A percentile compares a stretch with the other conserved stretches of the same genome.
Conservation (phyloP, 345 rosid genomes). For the Moricandia arvensis region DNA sequence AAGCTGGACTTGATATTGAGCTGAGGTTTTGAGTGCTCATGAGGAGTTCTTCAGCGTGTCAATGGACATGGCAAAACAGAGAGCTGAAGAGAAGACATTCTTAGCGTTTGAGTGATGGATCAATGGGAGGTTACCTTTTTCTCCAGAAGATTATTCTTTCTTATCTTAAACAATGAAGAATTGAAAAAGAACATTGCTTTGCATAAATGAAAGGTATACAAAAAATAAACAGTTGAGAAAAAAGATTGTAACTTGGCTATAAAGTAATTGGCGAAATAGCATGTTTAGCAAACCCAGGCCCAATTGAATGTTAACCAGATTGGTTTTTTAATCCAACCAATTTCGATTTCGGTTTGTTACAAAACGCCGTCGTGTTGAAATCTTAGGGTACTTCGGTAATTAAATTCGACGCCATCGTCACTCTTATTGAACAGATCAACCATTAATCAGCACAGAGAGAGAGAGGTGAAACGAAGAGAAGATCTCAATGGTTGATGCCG, state of each 20-base stretch:
- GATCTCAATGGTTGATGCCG: conserved; percentile 66
- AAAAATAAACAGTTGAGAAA: not conserved
- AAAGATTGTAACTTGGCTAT: not conserved
- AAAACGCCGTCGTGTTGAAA: not conserved
- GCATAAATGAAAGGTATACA: not conserved
- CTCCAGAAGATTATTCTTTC: not conserved
- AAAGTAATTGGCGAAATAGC: not conserved
- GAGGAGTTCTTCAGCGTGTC: too few species aligned
- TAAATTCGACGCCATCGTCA: not conserved
- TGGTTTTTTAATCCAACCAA: not conserved
- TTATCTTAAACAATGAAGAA: conserved; percentile 1
- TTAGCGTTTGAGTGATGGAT: conserved; percentile 26
- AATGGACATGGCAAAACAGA: too few species aligned
- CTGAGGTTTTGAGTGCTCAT: too few species aligned
- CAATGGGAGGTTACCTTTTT: conserved; percentile 32
- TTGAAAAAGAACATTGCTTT: conserved; percentile 5
- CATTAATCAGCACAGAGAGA: conserved; percentile 15
- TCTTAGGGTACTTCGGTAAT: not conserved
- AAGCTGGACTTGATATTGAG: too few species aligned
- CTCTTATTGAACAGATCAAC: conserved; percentile 27
- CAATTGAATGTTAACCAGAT: not conserved
- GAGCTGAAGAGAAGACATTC: too few species aligned
- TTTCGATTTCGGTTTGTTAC: not conserved
- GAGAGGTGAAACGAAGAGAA: conserved; percentile 1
- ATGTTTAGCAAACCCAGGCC: too few species aligned